Evolutionary conservation across 257 asterid genomes (phyloP), one percentile per base, ranked within the genome.

Genomic region (Catharanthus roseus): DNA sequence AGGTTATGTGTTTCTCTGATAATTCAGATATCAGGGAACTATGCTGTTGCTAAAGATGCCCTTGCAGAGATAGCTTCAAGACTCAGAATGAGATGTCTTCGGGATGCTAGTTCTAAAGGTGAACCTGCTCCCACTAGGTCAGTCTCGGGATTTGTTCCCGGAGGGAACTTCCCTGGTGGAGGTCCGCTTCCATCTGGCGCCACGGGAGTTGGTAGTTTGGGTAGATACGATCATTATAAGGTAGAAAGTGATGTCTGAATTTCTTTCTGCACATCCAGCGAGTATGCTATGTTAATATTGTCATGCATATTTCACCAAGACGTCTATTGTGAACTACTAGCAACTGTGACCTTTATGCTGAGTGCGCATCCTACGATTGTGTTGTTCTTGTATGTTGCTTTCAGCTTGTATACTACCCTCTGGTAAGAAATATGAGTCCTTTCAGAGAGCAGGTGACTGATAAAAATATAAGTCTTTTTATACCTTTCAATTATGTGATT

Each of bases 1-100:
- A 69, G 64, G 45, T 58, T 47, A 51, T 66, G 61, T 64, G 71
- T 66, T 56, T 61, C 60, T 75, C 74, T 73, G 56, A 68, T 75
- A 55, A 68, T 76, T 74, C 77, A 91, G 93, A 79, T 91, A 78
- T 83, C 90, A 73, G 96, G 95, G 70, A 89, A 82, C 79, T 77
- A 82, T 72, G 87, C 84, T 60, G 84, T 87, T 28, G 91, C 87
- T 72, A 85, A 85, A 82, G 97, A 89, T 74, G 97, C 95, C 74
- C 84, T 91, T 82, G 74, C 81, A 41, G 97, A 91, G 89, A 82
- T 91, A 57, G 82, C 89, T 56, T 83, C 90, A 73, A 87, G 97
- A 76, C 93, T 91, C 57, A 79, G 91, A 82, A 75, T 85, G 44
- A 84, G 95, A 82, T 86, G 76, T 71, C 89, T 89, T 62, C 88